A percentile compares a stretch with the other conserved stretches of the same genome.
phyloP scores from a whole-genome alignment of 208 protist genomes.

The Vickermania ingenoplastis region DNA sequence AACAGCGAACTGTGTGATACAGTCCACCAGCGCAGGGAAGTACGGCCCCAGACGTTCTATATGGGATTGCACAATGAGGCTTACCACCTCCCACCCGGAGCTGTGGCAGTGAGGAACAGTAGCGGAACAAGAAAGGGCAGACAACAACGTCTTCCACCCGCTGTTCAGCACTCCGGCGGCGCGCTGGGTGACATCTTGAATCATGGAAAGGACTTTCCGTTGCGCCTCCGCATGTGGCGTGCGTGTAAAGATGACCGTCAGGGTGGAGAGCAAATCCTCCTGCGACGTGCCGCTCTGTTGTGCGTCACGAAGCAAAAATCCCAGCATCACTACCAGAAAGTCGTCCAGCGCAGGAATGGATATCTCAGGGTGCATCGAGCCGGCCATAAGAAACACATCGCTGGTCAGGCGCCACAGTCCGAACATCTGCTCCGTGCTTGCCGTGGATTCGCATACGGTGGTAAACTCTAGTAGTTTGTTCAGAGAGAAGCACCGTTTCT shows the following conservation, averaged over 20 bases:
- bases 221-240: slow-evolving; percentile 54
- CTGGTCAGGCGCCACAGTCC: slow-evolving; percentile 67
- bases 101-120: not conserved
- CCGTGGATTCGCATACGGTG: slow-evolving; percentile 57
- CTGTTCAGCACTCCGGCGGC: not conserved
- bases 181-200: slow-evolving; percentile 62
- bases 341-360: slow-evolving; percentile 41
- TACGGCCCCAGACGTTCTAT: not conserved
- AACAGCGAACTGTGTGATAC: not conserved
- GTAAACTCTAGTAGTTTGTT: slow-evolving; percentile 83
- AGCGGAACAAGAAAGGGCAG: not conserved
- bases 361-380: slow-evolving; percentile 24
- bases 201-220: slow-evolving; percentile 46
- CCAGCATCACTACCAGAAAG: slow-evolving; percentile 57
- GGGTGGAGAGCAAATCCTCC: slow-evolving; percentile 56
- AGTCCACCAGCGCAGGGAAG: not conserved
- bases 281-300: slow-evolving; percentile 80
- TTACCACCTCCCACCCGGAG: not conserved
- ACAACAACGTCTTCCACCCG: not conserved
- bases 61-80: not conserved
- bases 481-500: slow-evolving; percentile 65
- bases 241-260: slow-evolving; percentile 64
- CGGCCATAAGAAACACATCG: slow-evolving; percentile 60
- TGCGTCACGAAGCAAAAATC: slow-evolving; percentile 68
- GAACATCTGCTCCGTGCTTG: slow-evolving; percentile 74